Evolutionary conservation across 371 early-diverging fungal genomes (phyloP), one percentile per base, ranked within the genome.

Genomic region (Saksenaea oblongispora): DNA sequence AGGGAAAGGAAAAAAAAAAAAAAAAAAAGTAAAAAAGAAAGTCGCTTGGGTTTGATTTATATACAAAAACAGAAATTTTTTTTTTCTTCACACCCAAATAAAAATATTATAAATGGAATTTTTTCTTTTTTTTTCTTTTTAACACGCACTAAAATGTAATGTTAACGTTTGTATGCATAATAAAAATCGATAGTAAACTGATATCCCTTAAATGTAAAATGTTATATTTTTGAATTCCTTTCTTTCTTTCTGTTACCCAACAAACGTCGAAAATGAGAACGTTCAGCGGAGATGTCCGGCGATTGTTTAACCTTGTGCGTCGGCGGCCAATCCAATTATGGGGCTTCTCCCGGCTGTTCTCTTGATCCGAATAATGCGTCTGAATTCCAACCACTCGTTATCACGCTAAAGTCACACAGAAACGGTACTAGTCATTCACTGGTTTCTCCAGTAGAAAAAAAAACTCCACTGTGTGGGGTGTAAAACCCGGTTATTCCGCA

Each of bases 281-380:
- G 31, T 31, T n/a, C 3, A 22, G 51, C 51, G 51, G 51, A 47
- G 51, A 47, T 47, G 5, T 18, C 51, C 51, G 51, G 51, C 10
- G 51, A 47, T 47, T 18, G 51, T 47, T 47, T 47, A 47, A 47
- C 51, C 51, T 22, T 47, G n/a, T 47, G 7, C 22, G 1, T 17
- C 51, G 51, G 51, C 24, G 51, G 10, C 22, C 22, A 10, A 47
- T 26, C 51, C 51, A 47, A 18, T 18, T 18, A 17, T 22, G 51
- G 51, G 17, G 24, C 51, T 47, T 22, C 51, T 47, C 51, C 51
- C 51, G 51, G 51, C 24, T 47, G 22, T 47, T 47, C 51, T 47
- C 27, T 47, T 47, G 51, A 22, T 47, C 51, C 51, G 51, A 47
- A 11, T 47, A 47, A 47, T 17, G 51, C 51, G 22, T 47, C 51